Evolutionary conservation across 495 filamentous ascomycete genomes (phyloP).

Genomic region (Tuber borchii): DNA sequence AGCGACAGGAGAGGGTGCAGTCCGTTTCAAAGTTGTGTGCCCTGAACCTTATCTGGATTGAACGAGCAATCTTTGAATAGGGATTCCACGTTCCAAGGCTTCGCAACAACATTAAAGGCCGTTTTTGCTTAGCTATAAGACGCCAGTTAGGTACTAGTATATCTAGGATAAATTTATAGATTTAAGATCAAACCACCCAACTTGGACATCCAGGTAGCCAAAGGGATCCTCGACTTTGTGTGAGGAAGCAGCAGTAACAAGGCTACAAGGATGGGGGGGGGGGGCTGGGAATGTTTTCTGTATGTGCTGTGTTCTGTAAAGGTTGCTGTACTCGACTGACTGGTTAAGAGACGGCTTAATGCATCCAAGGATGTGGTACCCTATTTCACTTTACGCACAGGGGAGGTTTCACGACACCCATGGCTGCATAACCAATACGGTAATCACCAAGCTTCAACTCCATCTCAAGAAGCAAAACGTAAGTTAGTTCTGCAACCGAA

Average conservation of each 20-base stretch:
- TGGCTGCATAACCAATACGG: neutral
- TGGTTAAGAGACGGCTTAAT: constrained; percentile 22
- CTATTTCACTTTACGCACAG: constrained; percentile 24
- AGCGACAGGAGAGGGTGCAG: constrained; percentile 19
- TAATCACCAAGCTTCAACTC: constrained; percentile 5
- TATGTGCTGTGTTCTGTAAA: neutral
- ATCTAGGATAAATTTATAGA: no score
- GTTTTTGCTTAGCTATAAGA: no score
- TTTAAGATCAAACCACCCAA: neutral
- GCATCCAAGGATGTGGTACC: constrained; percentile 32
- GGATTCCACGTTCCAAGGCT: neutral
- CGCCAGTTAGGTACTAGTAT: no score
- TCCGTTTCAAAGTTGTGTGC: constrained; percentile 32
- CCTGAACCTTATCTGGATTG: constrained; percentile 4
- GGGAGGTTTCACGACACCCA: neutral
- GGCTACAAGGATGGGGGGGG: neutral
- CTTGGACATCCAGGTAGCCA: neutral
- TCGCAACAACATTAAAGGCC: neutral
- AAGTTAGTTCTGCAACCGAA: neutral
- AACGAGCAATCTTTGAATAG: neutral
- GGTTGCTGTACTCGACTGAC: neutral
- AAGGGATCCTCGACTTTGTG: neutral
- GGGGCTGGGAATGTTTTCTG: constrained; percentile 19
- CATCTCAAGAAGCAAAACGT: neutral
- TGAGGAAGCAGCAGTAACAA: neutral